Percentiles rank a stretch among this genome's conserved stretches.
These are phyloP conservation scores for Lenwebbia sp. DNA, from an alignment of 345 rosid species.

Conservation along the genomic window DNA sequence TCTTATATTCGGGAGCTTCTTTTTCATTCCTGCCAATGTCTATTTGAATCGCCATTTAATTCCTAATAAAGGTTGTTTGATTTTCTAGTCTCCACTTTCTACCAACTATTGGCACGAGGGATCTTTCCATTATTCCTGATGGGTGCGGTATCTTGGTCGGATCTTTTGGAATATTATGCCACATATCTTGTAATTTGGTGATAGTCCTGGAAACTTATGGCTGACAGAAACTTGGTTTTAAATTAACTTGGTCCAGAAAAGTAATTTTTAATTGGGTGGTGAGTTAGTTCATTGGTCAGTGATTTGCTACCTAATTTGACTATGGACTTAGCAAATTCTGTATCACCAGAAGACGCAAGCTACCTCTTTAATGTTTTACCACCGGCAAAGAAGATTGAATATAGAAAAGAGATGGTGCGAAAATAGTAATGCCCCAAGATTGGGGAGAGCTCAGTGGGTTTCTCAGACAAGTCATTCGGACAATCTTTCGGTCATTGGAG, in stretches of 20 bases:
- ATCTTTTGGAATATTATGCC: neutral
- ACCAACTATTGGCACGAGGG: neutral
- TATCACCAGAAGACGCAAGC: neutral
- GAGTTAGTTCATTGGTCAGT: neutral
- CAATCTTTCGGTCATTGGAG: neutral
- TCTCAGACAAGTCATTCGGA: neutral
- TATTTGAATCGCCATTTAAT: neutral
- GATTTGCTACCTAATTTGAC: neutral
- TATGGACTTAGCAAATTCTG: neutral
- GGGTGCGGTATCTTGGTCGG: neutral
- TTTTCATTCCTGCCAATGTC: neutral
- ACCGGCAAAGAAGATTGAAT: neutral
- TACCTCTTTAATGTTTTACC: neutral
- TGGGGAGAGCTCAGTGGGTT: neutral
- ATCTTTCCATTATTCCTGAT: neutral
- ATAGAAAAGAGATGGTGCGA: neutral
- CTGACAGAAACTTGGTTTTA: neutral
- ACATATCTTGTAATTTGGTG: neutral
- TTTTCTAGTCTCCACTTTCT: neutral
- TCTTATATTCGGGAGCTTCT: neutral
- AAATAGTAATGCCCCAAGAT: neutral
- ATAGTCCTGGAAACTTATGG: neutral
- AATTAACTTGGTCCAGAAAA: neutral
- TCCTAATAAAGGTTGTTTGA: neutral
- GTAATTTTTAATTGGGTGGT: neutral